Base-by-base conservation (phyloP, 2,329 filamentous ascomycete species). In the Albifimbria verrucaria region DNA sequence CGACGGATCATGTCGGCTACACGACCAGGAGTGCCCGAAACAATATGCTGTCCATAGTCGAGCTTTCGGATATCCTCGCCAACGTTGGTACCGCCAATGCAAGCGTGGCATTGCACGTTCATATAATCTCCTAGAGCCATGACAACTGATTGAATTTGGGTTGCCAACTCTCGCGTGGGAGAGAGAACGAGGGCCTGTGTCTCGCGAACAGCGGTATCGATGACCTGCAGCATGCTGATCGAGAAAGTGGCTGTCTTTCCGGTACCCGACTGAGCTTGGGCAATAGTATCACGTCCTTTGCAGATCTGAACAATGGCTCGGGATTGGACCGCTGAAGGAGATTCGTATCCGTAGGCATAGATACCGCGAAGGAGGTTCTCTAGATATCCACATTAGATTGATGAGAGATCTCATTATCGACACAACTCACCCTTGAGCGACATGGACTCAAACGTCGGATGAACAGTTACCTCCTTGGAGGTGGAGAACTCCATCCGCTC, bases 61-160 rank as follows among this genome's bases (percentile, higher is more conserved):
- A 99, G 89, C 77, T 96, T 96, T 71, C 90, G 88, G 63, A 99
- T 99, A 69, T 99, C 94, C 70, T 97, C 94, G 63, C 94, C 92
- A 36, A 99, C 92, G 68, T 96, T 97, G 61, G 94, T 99, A 55
- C 94, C 94, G 62, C 94, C 94, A 66, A 99, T 97, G 74, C 94
- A 99, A 55, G 94, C 93, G 67, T 99, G 94, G 76, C 94, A 99
- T 75, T 99, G 92, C 3, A 99, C 91, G 69, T 97, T 97, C 94
- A 99, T 97, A 80, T 97, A 99, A 74, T 99, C 94, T 60, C 94
- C 94, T n/a, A 99, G 84, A n/a, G 94, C 94, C 86, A 97, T 96
- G 63, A 99, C 89, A 55, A 99, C 94, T 32, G 91, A 96, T 76
- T 99, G 94, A 60, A 99, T 99, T 76, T 99, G 94, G 24, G 93